Conservation (phyloP, 106 monocot genomes). For the Dendrobium officinale region DNA sequence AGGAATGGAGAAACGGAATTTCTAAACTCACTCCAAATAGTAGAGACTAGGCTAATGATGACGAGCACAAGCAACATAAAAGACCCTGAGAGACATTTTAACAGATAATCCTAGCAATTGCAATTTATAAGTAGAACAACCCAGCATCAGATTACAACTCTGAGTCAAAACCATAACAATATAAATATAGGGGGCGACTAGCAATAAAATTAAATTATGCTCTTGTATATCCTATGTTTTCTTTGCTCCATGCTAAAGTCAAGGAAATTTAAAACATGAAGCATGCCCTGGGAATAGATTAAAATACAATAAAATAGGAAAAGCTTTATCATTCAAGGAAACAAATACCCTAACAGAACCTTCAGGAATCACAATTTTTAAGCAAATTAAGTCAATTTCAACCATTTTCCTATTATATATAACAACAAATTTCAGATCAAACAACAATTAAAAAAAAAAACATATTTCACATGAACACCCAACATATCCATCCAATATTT, state of each 20-base stretch:
- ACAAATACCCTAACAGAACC: background rate
- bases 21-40: background rate
- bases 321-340: background rate
- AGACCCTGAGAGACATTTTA: background rate
- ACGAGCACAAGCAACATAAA: background rate
- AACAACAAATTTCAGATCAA: background rate
- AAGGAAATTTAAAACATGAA: background rate
- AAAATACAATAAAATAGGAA: background rate
- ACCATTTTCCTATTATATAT: background rate
- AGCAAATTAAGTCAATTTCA: background rate
- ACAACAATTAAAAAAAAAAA: background rate
- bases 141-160: background rate
- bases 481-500: background rate
- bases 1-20: background rate
- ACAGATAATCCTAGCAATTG: background rate
- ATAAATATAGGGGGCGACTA: background rate
- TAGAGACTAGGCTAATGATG: background rate
- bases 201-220: background rate
- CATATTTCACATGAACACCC: background rate
- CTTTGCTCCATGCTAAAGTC: background rate
- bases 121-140: background rate
- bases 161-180: constrained; percentile 1
- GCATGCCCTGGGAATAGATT: background rate
- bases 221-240: background rate
- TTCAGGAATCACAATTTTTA: background rate